Base-by-base conservation (phyloP, 176 grass and related monocot species). In the Musa acuminata region DNA sequence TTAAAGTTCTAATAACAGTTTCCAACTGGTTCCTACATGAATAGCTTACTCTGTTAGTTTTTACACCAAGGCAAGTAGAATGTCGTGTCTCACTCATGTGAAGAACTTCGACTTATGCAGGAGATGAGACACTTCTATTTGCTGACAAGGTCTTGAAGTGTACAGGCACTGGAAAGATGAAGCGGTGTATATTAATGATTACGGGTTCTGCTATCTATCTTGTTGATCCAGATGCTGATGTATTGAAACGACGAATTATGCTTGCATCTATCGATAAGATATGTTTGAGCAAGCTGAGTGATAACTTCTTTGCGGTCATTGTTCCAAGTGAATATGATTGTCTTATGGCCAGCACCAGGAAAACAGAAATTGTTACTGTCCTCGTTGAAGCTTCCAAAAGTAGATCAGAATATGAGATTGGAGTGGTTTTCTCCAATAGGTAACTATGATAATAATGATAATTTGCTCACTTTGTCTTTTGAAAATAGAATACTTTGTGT, bases 201-300 rank as follows among this genome's bases (percentile, higher is more conserved):
- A 80, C 68, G 23, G 54, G 72, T 58, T 49, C 53, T 8, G 67
- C 78, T 0, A 51, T 80, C 27, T 72, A 80, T 62, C 35, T 80
- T 19, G 55, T 72, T 11, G 54, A 80, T 51, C 55, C 67, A 51
- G 78, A 72, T 72, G 67, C 53, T 5, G 29, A 72, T 25, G n/a
- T 59, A 2, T 52, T 80, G 12, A 80, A 80, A 23, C 53, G 78
- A 35, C 24, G 67, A 11, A 80, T 80, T 27, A 49, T 29, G 19
- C 78, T 80, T 8, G 52, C 53, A 23, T 55, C 53, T 24, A 68
- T 80, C 13, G 67, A 80, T 72, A 71, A 19, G 68, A 72, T 80
- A 60, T 80, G 78, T 43, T 51, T 80, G 54, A 80, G 78, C 78
- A 80, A 80, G 78, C 68, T 80, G 78, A 72, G 67, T 20, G 78